Conservation (phyloP, 306 rosid species). For the Prunus salicina region DNA sequence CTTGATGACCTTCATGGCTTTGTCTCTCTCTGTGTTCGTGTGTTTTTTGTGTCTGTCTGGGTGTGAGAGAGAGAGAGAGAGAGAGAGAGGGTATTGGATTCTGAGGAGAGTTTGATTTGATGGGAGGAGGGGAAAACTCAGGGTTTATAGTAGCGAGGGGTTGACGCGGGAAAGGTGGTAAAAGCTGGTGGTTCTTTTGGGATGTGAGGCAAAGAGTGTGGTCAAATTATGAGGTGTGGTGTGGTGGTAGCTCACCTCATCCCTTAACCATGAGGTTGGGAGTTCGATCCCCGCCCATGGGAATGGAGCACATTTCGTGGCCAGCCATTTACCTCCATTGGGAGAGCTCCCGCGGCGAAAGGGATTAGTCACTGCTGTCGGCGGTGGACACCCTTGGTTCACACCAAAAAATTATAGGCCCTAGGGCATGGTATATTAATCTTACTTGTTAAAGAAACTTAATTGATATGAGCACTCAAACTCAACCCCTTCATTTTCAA, state of each 20-base stretch:
- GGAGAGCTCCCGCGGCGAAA: too few species aligned
- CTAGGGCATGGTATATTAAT: background rate
- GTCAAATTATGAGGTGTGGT: constrained; percentile 13
- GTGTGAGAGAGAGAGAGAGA: background rate
- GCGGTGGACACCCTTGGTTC: too few species aligned
- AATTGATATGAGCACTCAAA: constrained; percentile 26
- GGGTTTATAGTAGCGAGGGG: constrained; percentile 55
- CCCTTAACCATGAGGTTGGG: too few species aligned
- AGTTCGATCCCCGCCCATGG: too few species aligned
- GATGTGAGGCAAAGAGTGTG: constrained; percentile 49
- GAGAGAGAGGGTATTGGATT: background rate
- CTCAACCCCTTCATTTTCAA: background rate
- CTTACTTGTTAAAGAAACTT: constrained; percentile 33
- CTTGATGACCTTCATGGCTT: constrained; percentile 68
- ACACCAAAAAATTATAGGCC: constrained; percentile 16
- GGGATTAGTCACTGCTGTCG: too few species aligned
- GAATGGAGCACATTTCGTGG: too few species aligned
- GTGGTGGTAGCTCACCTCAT: too few species aligned
- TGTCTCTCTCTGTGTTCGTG: constrained; percentile 11
- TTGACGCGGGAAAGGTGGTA: constrained; percentile 74
- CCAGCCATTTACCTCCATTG: too few species aligned
- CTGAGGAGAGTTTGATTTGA: constrained; percentile 11
- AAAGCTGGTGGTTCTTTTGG: constrained; percentile 37
- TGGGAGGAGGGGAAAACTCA: constrained; percentile 26
- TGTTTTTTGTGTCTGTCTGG: background rate